These are phyloP conservation scores for Trametes meyenii DNA, from an alignment of 768 basidiomycete species.

Conservation along the genomic window DNA sequence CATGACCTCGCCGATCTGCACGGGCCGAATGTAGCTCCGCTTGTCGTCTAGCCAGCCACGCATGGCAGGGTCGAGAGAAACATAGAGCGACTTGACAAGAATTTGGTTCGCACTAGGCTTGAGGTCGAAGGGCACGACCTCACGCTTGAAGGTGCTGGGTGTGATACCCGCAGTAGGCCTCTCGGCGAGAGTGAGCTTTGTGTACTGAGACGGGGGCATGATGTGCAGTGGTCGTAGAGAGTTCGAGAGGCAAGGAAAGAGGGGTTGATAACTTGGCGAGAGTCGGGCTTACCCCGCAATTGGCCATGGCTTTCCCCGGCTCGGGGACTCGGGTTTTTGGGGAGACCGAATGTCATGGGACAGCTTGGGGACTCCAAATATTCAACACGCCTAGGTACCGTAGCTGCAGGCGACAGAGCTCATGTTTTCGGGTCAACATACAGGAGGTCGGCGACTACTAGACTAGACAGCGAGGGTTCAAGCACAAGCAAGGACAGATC, in stretches of 20 bases:
- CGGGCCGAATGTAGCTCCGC: slow-evolving; percentile 71
- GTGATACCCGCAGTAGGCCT: slow-evolving; percentile 72
- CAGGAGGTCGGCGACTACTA: too few species aligned
- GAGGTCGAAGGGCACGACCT: slow-evolving; percentile 55
- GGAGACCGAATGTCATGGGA: slow-evolving; percentile 1
- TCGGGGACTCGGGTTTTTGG: slow-evolving; percentile 7
- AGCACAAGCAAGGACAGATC: too few species aligned
- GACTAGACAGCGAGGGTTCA: too few species aligned
- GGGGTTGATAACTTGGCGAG: too few species aligned
- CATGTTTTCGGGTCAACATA: too few species aligned
- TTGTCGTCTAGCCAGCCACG: slow-evolving; percentile 76
- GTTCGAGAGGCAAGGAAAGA: too few species aligned
- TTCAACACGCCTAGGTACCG: background rate
- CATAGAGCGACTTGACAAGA: slow-evolving; percentile 77
- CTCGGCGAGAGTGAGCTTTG: slow-evolving; percentile 73
- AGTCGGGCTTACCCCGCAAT: background rate
- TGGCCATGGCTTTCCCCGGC: background rate
- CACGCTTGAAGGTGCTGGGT: slow-evolving; percentile 71
- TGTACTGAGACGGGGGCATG: slow-evolving; percentile 42
- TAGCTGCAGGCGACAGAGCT: background rate
- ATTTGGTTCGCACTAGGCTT: slow-evolving; percentile 56
- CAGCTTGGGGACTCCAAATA: background rate
- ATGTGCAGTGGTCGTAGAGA: background rate
- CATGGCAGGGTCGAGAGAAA: slow-evolving; percentile 90
- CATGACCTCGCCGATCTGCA: slow-evolving; percentile 63